These are phyloP conservation scores for Arctium lappa DNA, from an alignment of 129 eudicot genomes.

Conservation along the genomic window DNA sequence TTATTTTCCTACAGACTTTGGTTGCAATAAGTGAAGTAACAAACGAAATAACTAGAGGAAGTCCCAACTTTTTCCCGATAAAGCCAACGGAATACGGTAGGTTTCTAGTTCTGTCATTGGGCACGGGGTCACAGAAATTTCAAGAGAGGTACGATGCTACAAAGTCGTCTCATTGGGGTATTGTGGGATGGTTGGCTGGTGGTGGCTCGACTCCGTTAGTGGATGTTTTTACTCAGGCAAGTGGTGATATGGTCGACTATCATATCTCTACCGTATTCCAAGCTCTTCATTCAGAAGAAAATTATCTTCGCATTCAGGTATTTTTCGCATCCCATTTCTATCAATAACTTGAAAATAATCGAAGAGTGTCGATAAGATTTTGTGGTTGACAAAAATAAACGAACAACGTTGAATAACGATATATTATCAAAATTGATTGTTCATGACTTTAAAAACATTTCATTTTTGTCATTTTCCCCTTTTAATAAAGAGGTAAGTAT, in stretches of 20 bases:
- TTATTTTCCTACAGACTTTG: conserved; percentile 33
- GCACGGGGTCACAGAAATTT: conserved; percentile 45
- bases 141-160: conserved; percentile 40
- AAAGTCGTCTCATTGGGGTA: conserved; percentile 50
- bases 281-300: conserved; percentile 34
- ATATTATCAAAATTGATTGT: neutral
- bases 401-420: neutral
- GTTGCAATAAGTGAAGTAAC: conserved; percentile 49
- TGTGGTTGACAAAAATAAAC: neutral
- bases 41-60: conserved; percentile 34
- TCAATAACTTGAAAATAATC: neutral
- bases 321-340: neutral
- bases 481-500: neutral
- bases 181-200: conserved; percentile 44
- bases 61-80: conserved; percentile 22
- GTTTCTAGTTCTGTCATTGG: conserved; percentile 50
- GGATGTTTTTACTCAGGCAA: conserved; percentile 38
- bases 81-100: conserved; percentile 43
- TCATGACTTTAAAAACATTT: neutral
- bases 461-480: neutral
- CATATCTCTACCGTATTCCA: conserved; percentile 39
- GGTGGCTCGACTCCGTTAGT: conserved; percentile 46
- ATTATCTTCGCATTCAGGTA: conserved; percentile 64
- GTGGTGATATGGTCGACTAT: conserved; percentile 49
- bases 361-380: neutral